These are phyloP conservation scores for Truncatella angustata DNA, from an alignment of 2,329 filamentous ascomycete genomes.

Conservation along the genomic window DNA sequence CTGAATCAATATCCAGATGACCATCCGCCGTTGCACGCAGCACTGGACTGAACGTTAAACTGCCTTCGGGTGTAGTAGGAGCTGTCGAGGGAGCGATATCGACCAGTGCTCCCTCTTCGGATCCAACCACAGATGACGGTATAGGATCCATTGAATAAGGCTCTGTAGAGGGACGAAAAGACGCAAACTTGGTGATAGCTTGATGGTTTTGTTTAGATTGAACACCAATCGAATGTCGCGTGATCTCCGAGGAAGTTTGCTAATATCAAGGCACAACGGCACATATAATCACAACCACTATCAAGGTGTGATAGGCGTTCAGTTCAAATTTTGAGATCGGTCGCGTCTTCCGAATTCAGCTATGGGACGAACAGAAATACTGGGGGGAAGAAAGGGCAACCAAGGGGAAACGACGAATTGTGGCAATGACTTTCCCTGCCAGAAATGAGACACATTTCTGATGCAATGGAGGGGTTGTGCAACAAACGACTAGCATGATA, in stretches of 20 bases:
- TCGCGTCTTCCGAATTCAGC: no score
- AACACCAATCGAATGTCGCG: no score
- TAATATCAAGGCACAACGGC: no score
- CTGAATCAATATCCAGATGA: slow-evolving; percentile 13
- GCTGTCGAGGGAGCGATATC: slow-evolving; percentile 36
- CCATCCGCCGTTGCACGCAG: slow-evolving; percentile 27
- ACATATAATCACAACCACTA: no score
- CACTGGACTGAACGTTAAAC: slow-evolving; percentile 39
- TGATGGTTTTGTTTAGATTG: background rate
- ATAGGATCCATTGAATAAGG: slow-evolving; percentile 17
- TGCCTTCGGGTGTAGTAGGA: slow-evolving; percentile 43
- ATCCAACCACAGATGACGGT: slow-evolving; percentile 20
- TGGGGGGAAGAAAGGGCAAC: background rate
- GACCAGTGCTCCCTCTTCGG: slow-evolving; percentile 27
- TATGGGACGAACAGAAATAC: background rate
- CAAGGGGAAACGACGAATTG: background rate
- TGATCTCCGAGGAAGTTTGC: no score
- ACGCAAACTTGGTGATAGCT: background rate
- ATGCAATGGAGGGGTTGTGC: background rate
- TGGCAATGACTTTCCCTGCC: background rate
- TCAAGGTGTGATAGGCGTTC: no score
- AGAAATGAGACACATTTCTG: background rate
- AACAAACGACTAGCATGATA: background rate
- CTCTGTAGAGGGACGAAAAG: background rate
- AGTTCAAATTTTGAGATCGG: no score